phyloP scores from a whole-genome alignment of 768 basidiomycete genomes.

The Phaeotremella fagi region DNA sequence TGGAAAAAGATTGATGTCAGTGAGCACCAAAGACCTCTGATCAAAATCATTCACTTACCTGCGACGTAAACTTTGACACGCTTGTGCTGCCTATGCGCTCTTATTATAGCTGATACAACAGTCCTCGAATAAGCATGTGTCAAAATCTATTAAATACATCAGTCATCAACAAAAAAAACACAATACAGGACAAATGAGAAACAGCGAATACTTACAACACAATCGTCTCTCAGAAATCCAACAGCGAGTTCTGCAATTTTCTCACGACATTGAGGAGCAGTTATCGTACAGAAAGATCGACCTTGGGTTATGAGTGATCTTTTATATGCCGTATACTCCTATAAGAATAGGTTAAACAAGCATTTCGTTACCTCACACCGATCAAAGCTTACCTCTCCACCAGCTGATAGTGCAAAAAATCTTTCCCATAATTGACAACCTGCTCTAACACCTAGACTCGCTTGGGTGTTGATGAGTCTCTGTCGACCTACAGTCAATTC shows the following conservation, averaged over 20 bases:
- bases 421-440: conserved; percentile 49
- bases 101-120: conserved; percentile 84
- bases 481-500: conserved; percentile 83
- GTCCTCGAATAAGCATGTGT: conserved; percentile 96
- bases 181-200: neutral
- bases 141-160: conserved; percentile 63
- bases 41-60: conserved; percentile 8
- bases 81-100: conserved; percentile 78
- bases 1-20: neutral
- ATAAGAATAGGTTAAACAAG: neutral
- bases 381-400: conserved; percentile 35
- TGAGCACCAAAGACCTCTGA: too few relatives aligned
- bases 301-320: conserved; percentile 76
- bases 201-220: conserved; percentile 53
- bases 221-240: conserved; percentile 87
- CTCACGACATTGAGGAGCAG: conserved; percentile 76
- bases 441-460: conserved; percentile 47
- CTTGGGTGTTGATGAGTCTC: conserved; percentile 50
- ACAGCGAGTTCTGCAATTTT: conserved; percentile 86
- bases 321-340: conserved; percentile 83
- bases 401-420: conserved; percentile 43
- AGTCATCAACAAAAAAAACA: neutral
- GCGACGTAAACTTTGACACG: conserved; percentile 97
- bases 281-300: conserved; percentile 61
- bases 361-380: neutral